A percentile compares a stretch with the other conserved stretches of the same genome.
These are phyloP conservation scores for Wickerhamomyces queroliae DNA, from an alignment of 805 yeast genomes.

Conservation along the genomic window DNA sequence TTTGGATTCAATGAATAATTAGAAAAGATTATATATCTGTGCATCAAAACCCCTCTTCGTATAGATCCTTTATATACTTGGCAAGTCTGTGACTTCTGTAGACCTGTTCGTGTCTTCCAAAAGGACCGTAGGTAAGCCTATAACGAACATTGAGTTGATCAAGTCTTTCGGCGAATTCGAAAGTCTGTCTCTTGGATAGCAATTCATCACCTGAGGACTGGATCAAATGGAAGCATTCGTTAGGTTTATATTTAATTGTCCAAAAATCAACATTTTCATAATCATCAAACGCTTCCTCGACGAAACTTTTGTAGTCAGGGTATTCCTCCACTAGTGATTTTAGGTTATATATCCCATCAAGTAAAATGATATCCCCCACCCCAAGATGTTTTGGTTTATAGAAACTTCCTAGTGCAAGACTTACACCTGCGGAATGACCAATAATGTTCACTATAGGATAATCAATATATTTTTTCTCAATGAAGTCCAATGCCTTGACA, in stretches of 20 bases:
- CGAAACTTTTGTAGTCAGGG: constrained; percentile 51
- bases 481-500: constrained; percentile 28
- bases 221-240: constrained; percentile 31
- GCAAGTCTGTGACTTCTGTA: constrained; percentile 38
- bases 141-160: constrained; percentile 11
- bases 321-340: constrained; percentile 49
- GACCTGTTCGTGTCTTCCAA: constrained; percentile 66
- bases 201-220: constrained; percentile 70
- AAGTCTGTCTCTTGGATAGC: constrained; percentile 45
- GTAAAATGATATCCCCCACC: constrained; percentile 27
- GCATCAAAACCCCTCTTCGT: no score
- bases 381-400: constrained; percentile 2
- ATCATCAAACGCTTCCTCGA: constrained; percentile 49
- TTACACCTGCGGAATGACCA: constrained; percentile 86
- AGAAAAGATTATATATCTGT: background rate
- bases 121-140: constrained; percentile 26
- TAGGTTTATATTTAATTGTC: constrained; percentile 2
- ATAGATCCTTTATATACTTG: constrained; percentile 18
- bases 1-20: constrained; percentile 43
- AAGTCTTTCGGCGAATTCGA: constrained; percentile 31
- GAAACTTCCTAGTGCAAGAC: constrained; percentile 22
- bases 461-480: constrained; percentile 1
- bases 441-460: constrained; percentile 28
- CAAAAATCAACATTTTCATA: constrained; percentile 16
- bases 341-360: constrained; percentile 71